Conservation (phyloP, 1,284 basidiomycete genomes). For the Rhodotorula sp. region DNA sequence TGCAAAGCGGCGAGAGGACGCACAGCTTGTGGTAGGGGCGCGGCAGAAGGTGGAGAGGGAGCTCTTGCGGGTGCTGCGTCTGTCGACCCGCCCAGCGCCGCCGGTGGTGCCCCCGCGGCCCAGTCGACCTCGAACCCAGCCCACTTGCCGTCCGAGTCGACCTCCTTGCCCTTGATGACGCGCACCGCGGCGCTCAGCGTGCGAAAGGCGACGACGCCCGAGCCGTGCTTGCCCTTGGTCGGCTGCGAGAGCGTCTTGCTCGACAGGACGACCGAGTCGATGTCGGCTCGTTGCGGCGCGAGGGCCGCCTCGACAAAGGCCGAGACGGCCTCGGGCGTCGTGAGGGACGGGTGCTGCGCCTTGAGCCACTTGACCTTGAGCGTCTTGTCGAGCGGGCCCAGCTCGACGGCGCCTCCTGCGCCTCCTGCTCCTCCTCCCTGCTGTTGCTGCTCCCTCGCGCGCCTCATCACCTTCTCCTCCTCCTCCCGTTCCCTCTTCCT, state of each 20-base stretch:
- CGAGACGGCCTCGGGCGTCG: not conserved
- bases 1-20: not conserved
- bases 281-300: conserved; percentile 13
- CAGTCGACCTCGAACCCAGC: conserved; percentile 40
- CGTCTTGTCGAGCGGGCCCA: conserved; percentile 45
- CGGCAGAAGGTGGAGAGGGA: not conserved
- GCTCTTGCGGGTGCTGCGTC: not conserved
- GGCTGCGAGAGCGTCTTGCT: conserved; percentile 31
- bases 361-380: conserved; percentile 43
- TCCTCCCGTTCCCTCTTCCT: not conserved
- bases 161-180: conserved; percentile 25
- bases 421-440: not conserved
- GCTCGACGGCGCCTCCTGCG: conserved; percentile 5
- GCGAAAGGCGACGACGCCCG: conserved; percentile 36
- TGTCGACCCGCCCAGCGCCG: not conserved
- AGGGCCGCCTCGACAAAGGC: conserved; percentile 11
- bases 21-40: not conserved
- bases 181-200: conserved; percentile 38
- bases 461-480: conserved; percentile 2
- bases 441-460: not conserved
- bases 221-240: conserved; percentile 32
- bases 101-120: conserved; percentile 39
- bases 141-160: conserved; percentile 11
- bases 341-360: conserved; percentile 19
- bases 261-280: conserved; percentile 43